phyloP scores from a whole-genome alignment of 768 basidiomycete genomes.

The Mycena maculata region DNA sequence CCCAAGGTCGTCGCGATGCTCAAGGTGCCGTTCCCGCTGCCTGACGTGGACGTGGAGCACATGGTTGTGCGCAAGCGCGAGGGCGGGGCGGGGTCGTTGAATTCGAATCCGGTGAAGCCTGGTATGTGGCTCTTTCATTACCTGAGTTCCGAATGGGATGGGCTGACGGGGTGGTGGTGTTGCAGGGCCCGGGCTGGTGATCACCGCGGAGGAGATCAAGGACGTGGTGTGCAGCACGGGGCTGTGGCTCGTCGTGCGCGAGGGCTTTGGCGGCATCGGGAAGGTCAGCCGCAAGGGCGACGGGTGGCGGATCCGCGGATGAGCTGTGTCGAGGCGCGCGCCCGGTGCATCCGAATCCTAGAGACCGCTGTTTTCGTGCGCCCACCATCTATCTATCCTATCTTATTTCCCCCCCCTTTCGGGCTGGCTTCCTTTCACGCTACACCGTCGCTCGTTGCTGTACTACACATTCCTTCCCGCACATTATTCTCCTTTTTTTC shows the following conservation, averaged over 20 bases:
- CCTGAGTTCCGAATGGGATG: slow-evolving; percentile 30
- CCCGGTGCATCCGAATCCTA: no score
- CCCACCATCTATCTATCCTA: neutral
- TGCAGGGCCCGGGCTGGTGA: slow-evolving; percentile 58
- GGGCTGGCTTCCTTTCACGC: no score
- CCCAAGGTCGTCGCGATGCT: slow-evolving; percentile 94
- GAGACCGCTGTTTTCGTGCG: no score
- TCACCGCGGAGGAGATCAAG: slow-evolving; percentile 94
- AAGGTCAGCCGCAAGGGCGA: slow-evolving; percentile 82
- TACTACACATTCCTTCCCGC: no score
- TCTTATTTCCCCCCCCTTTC: neutral
- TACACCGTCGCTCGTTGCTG: no score
- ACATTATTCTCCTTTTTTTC: no score
- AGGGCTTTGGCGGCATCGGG: slow-evolving; percentile 92
- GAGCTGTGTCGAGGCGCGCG: no score
- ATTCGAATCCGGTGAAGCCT: neutral
- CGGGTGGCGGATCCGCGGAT: slow-evolving; percentile 81
- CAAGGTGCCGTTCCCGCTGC: slow-evolving; percentile 90
- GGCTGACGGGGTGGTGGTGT: slow-evolving; percentile 23
- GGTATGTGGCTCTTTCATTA: slow-evolving; percentile 3
- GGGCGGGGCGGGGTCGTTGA: slow-evolving; percentile 33
- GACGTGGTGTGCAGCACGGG: slow-evolving; percentile 90
- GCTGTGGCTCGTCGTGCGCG: slow-evolving; percentile 91
- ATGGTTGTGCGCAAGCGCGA: slow-evolving; percentile 65
- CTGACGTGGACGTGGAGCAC: slow-evolving; percentile 80